These are phyloP conservation scores for Aspergillus floridensis DNA, from an alignment of 2,329 filamentous ascomycete genomes.

Conservation along the genomic window DNA sequence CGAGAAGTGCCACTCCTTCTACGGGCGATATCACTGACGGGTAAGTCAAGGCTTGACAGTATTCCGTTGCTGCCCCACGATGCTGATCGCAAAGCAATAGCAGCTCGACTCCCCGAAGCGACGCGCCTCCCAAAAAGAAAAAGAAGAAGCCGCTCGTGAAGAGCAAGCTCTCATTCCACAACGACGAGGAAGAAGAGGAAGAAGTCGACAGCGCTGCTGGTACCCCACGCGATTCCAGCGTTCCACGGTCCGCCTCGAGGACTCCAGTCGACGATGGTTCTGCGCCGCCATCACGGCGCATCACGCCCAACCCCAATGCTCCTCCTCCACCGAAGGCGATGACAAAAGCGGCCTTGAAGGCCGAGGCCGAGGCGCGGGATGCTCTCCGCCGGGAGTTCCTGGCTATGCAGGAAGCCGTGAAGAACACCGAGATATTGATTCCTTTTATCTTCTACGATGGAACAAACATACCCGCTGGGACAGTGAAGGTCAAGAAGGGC, in stretches of 20 bases:
- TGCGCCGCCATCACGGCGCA: conserved; percentile 29
- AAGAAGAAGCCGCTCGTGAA: conserved; percentile 60
- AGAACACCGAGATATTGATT: conserved; percentile 81
- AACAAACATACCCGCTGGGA: conserved; percentile 80
- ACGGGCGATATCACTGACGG: conserved; percentile 52
- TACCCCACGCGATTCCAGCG: conserved; percentile 39
- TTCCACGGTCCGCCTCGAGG: conserved; percentile 38
- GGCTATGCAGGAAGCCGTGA: conserved; percentile 77
- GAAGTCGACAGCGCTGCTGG: conserved; percentile 43
- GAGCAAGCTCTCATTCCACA: conserved; percentile 59
- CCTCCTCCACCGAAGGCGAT: conserved; percentile 66
- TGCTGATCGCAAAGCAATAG: conserved; percentile 59
- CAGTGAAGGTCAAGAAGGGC: conserved; percentile 85
- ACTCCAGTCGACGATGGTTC: conserved; percentile 35
- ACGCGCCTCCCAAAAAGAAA: conserved; percentile 49
- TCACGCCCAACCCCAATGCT: conserved; percentile 46
- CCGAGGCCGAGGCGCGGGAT: conserved; percentile 76
- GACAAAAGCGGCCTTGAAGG: conserved; percentile 72
- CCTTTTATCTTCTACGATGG: conserved; percentile 98
- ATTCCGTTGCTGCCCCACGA: conserved; percentile 8
- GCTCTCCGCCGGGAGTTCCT: conserved; percentile 76
- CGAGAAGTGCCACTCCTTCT: conserved; percentile 52
- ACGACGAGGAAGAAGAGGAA: conserved; percentile 64
- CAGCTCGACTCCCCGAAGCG: conserved; percentile 48
- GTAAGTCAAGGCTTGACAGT: conserved; percentile 47